Base-by-base conservation (phyloP, 2,329 filamentous ascomycete genomes). In the Penicillium nordicum region DNA sequence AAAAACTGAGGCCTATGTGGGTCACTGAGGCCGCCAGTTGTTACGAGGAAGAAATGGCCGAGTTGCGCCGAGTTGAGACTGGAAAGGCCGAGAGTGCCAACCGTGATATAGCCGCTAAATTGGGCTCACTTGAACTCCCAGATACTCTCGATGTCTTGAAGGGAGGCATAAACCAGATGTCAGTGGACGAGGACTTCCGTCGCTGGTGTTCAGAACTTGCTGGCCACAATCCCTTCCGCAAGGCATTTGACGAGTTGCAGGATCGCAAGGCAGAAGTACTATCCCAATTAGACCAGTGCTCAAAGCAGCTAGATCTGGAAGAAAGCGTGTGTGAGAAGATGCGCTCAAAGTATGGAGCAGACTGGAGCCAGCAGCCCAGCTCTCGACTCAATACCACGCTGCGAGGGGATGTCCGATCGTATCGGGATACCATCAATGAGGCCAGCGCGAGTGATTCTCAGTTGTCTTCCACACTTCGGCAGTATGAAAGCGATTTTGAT, bases 281-380 rank as follows among this genome's bases (percentile, higher is more conserved):
- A 27, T 80, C 81, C 3, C 83, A 86, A 3, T 74, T 99, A 54
- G 92, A 97, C 55, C 84, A 84, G 55, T 90, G 90, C 66, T 86
- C 87, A 53, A 96, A 96, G 72, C 89, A 95, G 67, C 78, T 99
- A 41, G 94, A 99, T 64, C 92, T 94, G 86, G 94, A 99, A 73
- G 95, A 97, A 76, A 95, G 90, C 54, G 90, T 97, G 0, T 99
- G 94, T 72, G 94, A 99, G 74, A 99, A 97, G 80, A 99, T 99
- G 94, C 85, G 94, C 45, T 95, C 92, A 12, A 99, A 99, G 72
- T 97, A 97, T 71, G 92, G 93, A 53, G 83, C 82, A 29, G 93
- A 97, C 53, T 99, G 94, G 94, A 96, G 91, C 18, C 94, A 99
- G 68, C 94, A 99, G 69, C 94, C 94, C 11, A 97, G 93, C 71